phyloP scores from a whole-genome alignment of 148 eudicot genomes.

The Suaeda aralocaspica region DNA sequence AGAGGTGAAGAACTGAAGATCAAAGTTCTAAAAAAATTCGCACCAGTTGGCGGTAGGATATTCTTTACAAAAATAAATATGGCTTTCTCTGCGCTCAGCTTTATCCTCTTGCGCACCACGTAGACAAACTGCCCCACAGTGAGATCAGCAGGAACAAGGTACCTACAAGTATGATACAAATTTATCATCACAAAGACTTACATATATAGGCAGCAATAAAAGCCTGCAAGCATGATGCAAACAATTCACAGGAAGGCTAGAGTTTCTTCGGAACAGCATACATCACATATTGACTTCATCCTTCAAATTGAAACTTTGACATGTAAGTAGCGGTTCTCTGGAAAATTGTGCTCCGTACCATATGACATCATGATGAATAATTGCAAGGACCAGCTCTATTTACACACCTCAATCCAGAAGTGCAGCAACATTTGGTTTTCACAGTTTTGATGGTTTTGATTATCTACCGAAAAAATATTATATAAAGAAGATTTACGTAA shows the following conservation, averaged over 20 bases:
- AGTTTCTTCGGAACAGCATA: background rate
- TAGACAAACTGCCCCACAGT: constrained; percentile 95
- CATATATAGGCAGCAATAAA: background rate
- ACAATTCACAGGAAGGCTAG: background rate
- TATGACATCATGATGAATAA: background rate
- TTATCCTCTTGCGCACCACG: constrained; percentile 92
- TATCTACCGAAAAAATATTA: background rate
- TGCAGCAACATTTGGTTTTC: background rate
- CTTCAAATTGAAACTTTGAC: no score
- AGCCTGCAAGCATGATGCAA: constrained; percentile 1
- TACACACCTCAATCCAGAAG: no score
- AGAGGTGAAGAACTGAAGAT: background rate
- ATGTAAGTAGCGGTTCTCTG: background rate
- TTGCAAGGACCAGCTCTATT: no score
- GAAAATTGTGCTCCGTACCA: background rate
- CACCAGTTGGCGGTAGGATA: constrained; percentile 86
- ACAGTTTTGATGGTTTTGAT: no score
- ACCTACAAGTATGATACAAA: constrained; percentile 36
- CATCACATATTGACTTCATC: background rate
- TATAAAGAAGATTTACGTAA: background rate
- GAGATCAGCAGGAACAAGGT: constrained; percentile 91
- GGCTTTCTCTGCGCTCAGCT: constrained; percentile 95
- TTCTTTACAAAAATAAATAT: constrained; percentile 87
- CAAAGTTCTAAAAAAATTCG: background rate
- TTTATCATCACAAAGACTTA: background rate